Evolutionary conservation across 495 filamentous ascomycete species (phyloP).

Genomic region (Penicillium dipodomyicola): DNA sequence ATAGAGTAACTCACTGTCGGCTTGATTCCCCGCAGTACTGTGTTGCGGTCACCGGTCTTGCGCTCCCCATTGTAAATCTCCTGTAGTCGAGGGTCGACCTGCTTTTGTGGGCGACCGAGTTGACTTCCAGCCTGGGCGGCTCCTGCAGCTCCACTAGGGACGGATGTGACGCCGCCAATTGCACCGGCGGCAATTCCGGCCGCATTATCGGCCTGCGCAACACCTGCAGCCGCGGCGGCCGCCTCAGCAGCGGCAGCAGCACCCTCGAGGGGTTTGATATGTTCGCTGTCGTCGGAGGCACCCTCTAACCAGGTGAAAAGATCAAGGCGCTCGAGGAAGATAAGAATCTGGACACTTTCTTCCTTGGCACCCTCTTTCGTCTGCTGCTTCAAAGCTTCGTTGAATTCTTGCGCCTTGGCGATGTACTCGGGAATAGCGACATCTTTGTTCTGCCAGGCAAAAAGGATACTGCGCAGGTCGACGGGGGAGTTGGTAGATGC

Average conservation of each 20-base stretch:
- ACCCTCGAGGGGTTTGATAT: conserved; percentile 78
- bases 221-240: conserved; percentile 45
- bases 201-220: conserved; percentile 35
- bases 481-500: conserved; percentile 60
- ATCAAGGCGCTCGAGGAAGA: conserved; percentile 87
- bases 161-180: conserved; percentile 36
- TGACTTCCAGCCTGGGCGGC: conserved; percentile 54
- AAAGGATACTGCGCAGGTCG: conserved; percentile 90
- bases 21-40: conserved; percentile 80
- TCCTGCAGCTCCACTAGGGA: conserved; percentile 49
- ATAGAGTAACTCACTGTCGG: conserved; percentile 66
- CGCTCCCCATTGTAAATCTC: conserved; percentile 90
- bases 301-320: conserved; percentile 90
- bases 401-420: conserved; percentile 72
- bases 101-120: conserved; percentile 47
- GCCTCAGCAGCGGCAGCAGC: conserved; percentile 53
- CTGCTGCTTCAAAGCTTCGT: conserved; percentile 67
- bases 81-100: conserved; percentile 73
- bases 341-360: conserved; percentile 69
- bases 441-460: conserved; percentile 91
- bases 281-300: conserved; percentile 82
- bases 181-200: conserved; percentile 46
- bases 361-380: conserved; percentile 48
- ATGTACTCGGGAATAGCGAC: conserved; percentile 86
- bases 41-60: conserved; percentile 90